These are phyloP conservation scores for Sanghuangporus sanghuang DNA, from an alignment of 1,284 basidiomycete species.

Conservation along the genomic window DNA sequence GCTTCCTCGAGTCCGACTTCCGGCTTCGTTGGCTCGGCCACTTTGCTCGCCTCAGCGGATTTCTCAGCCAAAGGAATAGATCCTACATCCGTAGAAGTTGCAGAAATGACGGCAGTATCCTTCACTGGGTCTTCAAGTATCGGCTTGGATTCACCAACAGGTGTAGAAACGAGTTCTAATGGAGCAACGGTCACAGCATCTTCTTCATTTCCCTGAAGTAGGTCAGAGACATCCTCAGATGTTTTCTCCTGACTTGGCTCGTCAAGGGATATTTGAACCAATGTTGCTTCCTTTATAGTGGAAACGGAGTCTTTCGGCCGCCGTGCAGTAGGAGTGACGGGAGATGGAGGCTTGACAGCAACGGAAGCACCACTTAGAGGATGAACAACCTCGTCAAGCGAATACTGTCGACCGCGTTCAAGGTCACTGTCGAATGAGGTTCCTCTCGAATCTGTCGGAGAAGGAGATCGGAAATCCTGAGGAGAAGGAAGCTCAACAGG, in stretches of 20 bases:
- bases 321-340: slow-evolving; percentile 6
- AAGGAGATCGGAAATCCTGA: slow-evolving; percentile 47
- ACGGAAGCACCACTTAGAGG: slow-evolving; percentile 15
- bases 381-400: slow-evolving; percentile 32
- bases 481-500: slow-evolving; percentile 62
- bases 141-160: slow-evolving; percentile 4
- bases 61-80: not conserved
- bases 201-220: slow-evolving; percentile 8
- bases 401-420: slow-evolving; percentile 45
- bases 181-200: slow-evolving; percentile 8
- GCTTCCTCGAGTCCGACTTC: slow-evolving; percentile 6
- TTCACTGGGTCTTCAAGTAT: not conserved
- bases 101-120: slow-evolving; percentile 5
- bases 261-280: slow-evolving; percentile 14
- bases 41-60: slow-evolving; percentile 18
- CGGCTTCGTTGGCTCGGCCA: slow-evolving; percentile 3
- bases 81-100: not conserved
- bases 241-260: slow-evolving; percentile 7
- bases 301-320: slow-evolving; percentile 6
- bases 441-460: slow-evolving; percentile 39
- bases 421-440: slow-evolving; percentile 52
- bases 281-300: slow-evolving; percentile 15
- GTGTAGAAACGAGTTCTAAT: slow-evolving; percentile 9
- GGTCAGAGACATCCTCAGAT: slow-evolving; percentile 1
- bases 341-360: slow-evolving; percentile 14